These are phyloP conservation scores for Lupinus albus DNA, from an alignment of 306 rosid species.

Conservation along the genomic window DNA sequence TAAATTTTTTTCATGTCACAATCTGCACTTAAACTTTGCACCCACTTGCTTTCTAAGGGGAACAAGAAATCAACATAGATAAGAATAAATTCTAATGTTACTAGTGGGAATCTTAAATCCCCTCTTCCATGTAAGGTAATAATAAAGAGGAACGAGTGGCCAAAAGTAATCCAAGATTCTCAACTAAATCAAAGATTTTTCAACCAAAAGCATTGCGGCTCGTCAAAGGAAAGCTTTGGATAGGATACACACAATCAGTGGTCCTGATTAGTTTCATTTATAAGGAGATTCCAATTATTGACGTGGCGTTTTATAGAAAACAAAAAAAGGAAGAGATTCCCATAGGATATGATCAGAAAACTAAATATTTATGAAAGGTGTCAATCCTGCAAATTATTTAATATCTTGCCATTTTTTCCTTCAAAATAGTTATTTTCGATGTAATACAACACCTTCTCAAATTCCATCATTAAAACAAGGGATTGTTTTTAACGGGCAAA, in stretches of 20 bases:
- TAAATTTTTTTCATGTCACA: no score
- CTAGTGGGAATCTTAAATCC: no score
- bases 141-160: neutral
- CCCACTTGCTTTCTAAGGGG: no score
- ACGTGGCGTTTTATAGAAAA: neutral
- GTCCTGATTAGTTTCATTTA: neutral
- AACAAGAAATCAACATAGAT: no score
- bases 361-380: neutral
- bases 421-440: no score
- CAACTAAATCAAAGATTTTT: neutral
- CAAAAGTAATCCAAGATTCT: conserved; percentile 15
- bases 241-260: neutral
- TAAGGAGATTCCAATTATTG: neutral
- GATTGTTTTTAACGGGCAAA: no score
- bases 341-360: neutral
- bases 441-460: no score
- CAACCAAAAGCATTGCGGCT: neutral
- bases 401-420: no score
- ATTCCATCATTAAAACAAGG: no score
- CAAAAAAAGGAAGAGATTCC: neutral
- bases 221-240: neutral
- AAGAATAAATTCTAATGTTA: no score
- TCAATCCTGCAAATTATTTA: neutral
- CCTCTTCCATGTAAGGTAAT: neutral
- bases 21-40: no score